Base-by-base conservation (phyloP, 139 green algal species). In the Chlorella sp. region DNA sequence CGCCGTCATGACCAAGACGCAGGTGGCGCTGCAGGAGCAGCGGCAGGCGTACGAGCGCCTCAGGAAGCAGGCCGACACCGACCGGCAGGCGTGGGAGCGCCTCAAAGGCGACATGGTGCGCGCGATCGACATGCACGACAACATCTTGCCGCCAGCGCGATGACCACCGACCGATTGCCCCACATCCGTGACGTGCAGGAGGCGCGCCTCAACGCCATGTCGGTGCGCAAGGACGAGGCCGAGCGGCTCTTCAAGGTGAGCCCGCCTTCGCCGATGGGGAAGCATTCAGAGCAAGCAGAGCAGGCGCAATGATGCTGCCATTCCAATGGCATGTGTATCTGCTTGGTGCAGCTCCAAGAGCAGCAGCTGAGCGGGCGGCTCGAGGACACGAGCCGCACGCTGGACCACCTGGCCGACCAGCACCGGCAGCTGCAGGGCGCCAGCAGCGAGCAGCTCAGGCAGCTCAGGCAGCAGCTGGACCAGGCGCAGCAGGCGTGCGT, bases 161-260 rank as follows among this genome's bases (percentile, higher is more conserved):
- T 5, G 10, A 10, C 33, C 6, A 64, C 6, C 59, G 23, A 64
- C 22, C 22, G 6, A 20, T 5, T 23, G 30, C 20, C 32, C 6
- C 62, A 35, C 67, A 62, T 63, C 35, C 67, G 26, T 62, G 36
- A 30, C 35, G 1, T 49, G 67, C 67, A 72, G 67, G 67, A 72
- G 23, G 67, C 49, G 5, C 42, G 49, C 4, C 42, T 72, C 2
- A 33, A 34, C 26, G 26, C 24, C 42, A n/a, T 72, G 36, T 14
- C 49, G 1, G 67, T 64, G n/a, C 29, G 67, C n/a, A 72, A 64
- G 42, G n/a, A 6, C 2, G 67, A 72, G 49, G 67, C 67, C 49
- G 67, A 72, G 67, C 67, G 67, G 6, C 31, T 72, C 42, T 72
- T 49, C 42, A 72, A 72, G 67, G 67, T 72, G 29, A 50, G 42